Percentiles rank a stretch among this genome's conserved stretches.
phyloP scores from a whole-genome alignment of 1,284 basidiomycete genomes.

The Inonotus hispidus region DNA sequence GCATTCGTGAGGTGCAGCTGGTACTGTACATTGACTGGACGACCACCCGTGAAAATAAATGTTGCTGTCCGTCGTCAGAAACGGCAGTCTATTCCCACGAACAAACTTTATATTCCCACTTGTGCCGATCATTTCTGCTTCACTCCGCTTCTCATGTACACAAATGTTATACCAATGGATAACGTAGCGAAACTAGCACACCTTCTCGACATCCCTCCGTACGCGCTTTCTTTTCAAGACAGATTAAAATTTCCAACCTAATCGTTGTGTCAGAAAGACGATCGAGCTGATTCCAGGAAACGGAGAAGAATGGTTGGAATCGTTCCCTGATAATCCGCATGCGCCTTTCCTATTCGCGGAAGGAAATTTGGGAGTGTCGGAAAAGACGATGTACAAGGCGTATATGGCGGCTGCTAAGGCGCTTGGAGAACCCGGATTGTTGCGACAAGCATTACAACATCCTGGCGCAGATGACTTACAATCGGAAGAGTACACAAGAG shows the following conservation, averaged over 20 bases:
- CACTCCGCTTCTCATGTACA: not conserved
- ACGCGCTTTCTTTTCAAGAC: not conserved
- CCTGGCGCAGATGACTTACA: too few species aligned
- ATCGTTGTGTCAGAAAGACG: too few species aligned
- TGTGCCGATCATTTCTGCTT: too few species aligned
- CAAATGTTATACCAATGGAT: not conserved
- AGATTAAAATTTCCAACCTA: too few species aligned
- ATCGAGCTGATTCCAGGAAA: conserved; percentile 49
- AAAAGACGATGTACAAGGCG: conserved; percentile 45
- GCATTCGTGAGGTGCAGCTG: too few species aligned
- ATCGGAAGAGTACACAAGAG: not conserved
- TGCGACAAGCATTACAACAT: not conserved
- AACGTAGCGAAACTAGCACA: not conserved
- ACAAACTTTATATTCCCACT: too few species aligned
- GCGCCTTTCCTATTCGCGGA: conserved; percentile 51
- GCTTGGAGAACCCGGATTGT: conserved; percentile 28
- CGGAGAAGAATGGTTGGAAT: conserved; percentile 33
- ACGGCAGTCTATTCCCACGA: too few species aligned
- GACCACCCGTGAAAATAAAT: too few species aligned
- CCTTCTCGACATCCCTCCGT: not conserved
- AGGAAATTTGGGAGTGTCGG: conserved; percentile 58
- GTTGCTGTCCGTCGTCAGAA: too few species aligned
- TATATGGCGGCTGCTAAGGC: conserved; percentile 41
- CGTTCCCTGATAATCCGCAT: conserved; percentile 22
- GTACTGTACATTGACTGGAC: too few species aligned